Base-by-base conservation (phyloP, 345 rosid genomes). In the Citropsis articulata region DNA sequence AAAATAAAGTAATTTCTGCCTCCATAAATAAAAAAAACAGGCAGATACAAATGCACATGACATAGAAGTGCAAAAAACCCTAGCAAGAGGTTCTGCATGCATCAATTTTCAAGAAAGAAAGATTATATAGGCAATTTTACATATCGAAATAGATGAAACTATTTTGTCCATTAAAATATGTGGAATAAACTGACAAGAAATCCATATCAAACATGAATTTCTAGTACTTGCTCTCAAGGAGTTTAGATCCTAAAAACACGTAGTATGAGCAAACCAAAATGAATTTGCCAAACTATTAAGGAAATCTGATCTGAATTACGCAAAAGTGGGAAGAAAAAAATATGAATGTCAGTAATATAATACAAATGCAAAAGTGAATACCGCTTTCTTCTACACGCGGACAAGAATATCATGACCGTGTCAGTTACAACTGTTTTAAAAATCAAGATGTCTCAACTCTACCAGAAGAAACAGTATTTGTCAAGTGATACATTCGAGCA, bases 401-500 rank as follows among this genome's bases (percentile, higher is more conserved):
- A 78, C 40, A 71, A 67, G 75, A 73, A 27, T 38, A n/a, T 48
- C 50, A 18, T 22, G 68, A 69, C 50, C 74, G 81, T 79, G 78
- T 77, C 79, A 64, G 81, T 79, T 81, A 79, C 50, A 80, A 78
- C 65, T 56, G 65, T 61, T 21, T 14, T 50, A 50, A 76, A 76
- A 79, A 50, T 45, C 31, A 36, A 75, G 77, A 65, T 48, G 63
- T 25, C 64, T 80, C 76, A 67, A 75, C 50, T 45, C 78, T 79
- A 77, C 81, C 77, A 59, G 48, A 81, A 40, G 80, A 28, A 75
- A 80, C 33, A 50, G 77, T 56, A 57, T 56, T 71, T 40, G 69
- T 42, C 9, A 68, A 31, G 63, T 79, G 87, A 81, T 88, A 86
- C 92, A 89, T 87, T 35, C 75, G 77, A 18, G 99, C 92, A 77